phyloP scores from a whole-genome alignment of 2,329 filamentous ascomycete species.

The Cladosporium sp. region DNA sequence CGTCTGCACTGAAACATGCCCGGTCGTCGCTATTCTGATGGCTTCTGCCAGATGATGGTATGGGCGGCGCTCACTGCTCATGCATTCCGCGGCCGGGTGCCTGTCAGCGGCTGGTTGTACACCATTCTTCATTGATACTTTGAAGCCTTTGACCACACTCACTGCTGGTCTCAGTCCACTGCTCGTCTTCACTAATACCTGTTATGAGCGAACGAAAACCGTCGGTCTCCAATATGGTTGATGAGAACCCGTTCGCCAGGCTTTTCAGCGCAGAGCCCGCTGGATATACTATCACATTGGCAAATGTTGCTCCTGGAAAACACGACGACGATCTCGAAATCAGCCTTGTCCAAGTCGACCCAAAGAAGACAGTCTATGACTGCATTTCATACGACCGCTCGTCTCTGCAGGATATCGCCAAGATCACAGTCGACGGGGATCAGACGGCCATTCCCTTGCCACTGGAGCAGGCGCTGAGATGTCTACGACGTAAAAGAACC shows the following conservation, averaged over 20 bases:
- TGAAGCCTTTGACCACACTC: too few relatives aligned
- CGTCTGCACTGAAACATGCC: too few relatives aligned
- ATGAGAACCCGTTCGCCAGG: slow-evolving; percentile 9
- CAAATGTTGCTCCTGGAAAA: slow-evolving; percentile 2
- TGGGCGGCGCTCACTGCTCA: too few relatives aligned
- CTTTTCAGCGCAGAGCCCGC: slow-evolving; percentile 4
- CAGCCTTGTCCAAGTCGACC: background rate
- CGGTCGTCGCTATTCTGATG: too few relatives aligned
- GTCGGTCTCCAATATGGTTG: background rate
- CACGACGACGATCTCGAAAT: background rate
- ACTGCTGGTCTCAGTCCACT: too few relatives aligned
- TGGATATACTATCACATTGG: slow-evolving; percentile 1
- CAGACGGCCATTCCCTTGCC: slow-evolving; percentile 4
- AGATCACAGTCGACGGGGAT: slow-evolving; percentile 10
- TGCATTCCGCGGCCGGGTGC: too few relatives aligned
- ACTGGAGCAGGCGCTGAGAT: slow-evolving; percentile 1
- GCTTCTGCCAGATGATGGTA: too few relatives aligned
- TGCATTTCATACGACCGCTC: slow-evolving; percentile 15
- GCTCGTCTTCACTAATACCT: too few relatives aligned
- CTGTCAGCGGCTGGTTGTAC: too few relatives aligned
- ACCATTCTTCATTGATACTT: too few relatives aligned
- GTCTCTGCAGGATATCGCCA: background rate
- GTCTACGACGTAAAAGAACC: background rate
- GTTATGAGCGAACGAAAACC: too few relatives aligned
- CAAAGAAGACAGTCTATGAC: background rate